Percentiles rank a stretch among this genome's conserved stretches.
Evolutionary conservation across 345 rosid species (phyloP).

Genomic region (Gossypium arboreum): DNA sequence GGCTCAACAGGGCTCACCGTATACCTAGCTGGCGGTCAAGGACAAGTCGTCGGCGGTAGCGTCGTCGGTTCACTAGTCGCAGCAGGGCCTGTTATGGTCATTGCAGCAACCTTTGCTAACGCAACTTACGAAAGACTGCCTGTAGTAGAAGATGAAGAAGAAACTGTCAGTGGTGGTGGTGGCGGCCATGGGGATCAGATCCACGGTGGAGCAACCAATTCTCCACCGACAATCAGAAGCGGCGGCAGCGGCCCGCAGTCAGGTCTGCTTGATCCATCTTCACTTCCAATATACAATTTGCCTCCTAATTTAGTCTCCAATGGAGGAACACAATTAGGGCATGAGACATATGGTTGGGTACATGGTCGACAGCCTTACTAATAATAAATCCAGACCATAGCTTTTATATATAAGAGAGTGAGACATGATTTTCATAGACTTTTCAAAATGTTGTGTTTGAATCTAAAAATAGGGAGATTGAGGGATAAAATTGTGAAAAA

Average conservation of each 20-base stretch:
- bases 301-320: slow-evolving; percentile 49
- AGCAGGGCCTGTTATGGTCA: slow-evolving; percentile 76
- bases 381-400: neutral
- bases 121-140: slow-evolving; percentile 83
- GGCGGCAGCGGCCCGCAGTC: slow-evolving; percentile 32
- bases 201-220: slow-evolving; percentile 36
- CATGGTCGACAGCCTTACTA: slow-evolving; percentile 54
- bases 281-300: slow-evolving; percentile 44
- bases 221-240: slow-evolving; percentile 48
- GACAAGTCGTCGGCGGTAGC: slow-evolving; percentile 79
- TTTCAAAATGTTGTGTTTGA: slow-evolving; percentile 12
- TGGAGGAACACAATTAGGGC: slow-evolving; percentile 58
- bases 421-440: slow-evolving; percentile 3
- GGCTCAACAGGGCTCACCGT: slow-evolving; percentile 80
- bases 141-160: slow-evolving; percentile 63
- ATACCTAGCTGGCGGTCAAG: slow-evolving; percentile 71
- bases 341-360: slow-evolving; percentile 60
- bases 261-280: slow-evolving; percentile 47
- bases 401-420: neutral
- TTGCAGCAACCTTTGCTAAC: slow-evolving; percentile 81
- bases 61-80: slow-evolving; percentile 68
- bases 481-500: slow-evolving; percentile 12
- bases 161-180: slow-evolving; percentile 23
- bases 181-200: slow-evolving; percentile 40
- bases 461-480: slow-evolving; percentile 14